phyloP scores from a whole-genome alignment of 2,329 filamentous ascomycete species.

The Monilinia fructicola region DNA sequence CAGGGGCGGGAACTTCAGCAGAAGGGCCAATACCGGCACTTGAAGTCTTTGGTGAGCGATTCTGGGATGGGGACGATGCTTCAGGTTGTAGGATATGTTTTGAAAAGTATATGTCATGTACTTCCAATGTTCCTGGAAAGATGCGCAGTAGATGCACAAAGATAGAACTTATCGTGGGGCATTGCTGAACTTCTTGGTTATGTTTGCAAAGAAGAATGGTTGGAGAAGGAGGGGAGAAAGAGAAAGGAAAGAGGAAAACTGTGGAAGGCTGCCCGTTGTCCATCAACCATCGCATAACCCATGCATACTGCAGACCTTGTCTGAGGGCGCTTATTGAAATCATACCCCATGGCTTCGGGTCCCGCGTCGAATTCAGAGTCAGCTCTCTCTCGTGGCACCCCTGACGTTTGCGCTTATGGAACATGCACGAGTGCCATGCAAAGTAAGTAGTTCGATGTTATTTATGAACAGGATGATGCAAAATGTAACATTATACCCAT shows the following conservation, averaged over 20 bases:
- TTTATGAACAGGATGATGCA: conserved; percentile 25
- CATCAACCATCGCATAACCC: conserved; percentile 22
- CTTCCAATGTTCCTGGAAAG: conserved; percentile 30
- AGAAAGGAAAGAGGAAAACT: conserved; percentile 15
- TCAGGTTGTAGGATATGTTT: conserved; percentile 27
- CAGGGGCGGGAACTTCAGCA: conserved; percentile 36
- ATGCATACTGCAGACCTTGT: conserved; percentile 24
- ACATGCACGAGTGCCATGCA: conserved; percentile 18
- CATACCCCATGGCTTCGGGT: conserved; percentile 23
- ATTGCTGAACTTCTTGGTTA: conserved; percentile 37
- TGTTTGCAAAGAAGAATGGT: conserved; percentile 30
- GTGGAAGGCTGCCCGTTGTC: conserved; percentile 22
- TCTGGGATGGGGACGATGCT: conserved; percentile 25
- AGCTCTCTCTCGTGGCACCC: conserved; percentile 25
- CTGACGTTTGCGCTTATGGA: conserved; percentile 24
- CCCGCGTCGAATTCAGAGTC: conserved; percentile 22
- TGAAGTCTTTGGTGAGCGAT: conserved; percentile 27
- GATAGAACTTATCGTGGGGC: conserved; percentile 40
- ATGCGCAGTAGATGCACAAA: conserved; percentile 38
- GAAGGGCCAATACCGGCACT: conserved; percentile 33
- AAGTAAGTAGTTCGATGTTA: conserved; percentile 16
- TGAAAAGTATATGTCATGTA: conserved; percentile 32
- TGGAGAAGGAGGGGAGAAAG: conserved; percentile 23
- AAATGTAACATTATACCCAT: conserved; percentile 20
- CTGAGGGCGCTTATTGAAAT: conserved; percentile 25